Evolutionary conservation across 495 filamentous ascomycete genomes (phyloP), one percentile per base, ranked within the genome.

Genomic region (Aspergillus asperescens): DNA sequence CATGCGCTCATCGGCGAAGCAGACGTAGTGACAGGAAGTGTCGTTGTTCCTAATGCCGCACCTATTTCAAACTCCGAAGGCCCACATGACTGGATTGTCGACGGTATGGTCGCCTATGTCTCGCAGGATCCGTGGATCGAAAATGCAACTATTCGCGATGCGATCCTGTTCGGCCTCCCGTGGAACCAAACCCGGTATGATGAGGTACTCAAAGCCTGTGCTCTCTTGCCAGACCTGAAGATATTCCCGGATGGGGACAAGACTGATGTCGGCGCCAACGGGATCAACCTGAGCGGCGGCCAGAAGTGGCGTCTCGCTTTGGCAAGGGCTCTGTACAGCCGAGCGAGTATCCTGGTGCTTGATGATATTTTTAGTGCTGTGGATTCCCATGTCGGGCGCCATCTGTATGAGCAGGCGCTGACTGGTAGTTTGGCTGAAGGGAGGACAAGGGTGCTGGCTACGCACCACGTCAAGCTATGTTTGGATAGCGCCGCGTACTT

Each of bases 61-160:
- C 39, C 54, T 4, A 55, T 56, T 6, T 52, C 55, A 1, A 34
- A 57, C n/a, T 34, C 50, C 0, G 42, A 52, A 0, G 62, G 62
- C n/a, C 62, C 62, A 57, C 52, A 59, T 1, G 61, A 64, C 29
- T 70, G 69, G 66, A 57, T 64, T 12, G 74, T 89, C 18, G 80
- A 84, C 13, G 74, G 74, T 1, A 74, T 81, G 1, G 80, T 89
- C 40, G 87, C 87, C 0, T 93, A 84, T 62, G 87, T 93, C 23
- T 81, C 86, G 5, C 88, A 93, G 63, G 88, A 85, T 15, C 88
- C 88, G 0, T 93, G 88, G 88, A 89, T 93, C 51, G 88, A 91
- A 55, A 91, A 91, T 56, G 85, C 85, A 0, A 86, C 77, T 6
- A 83, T 93, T 56, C 81, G 76, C 51, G 81, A 86, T 15, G 89